A percentile compares a stretch with the other conserved stretches of the same genome.
phyloP scores from a whole-genome alignment of 108 stramenopile species.

The Fistulifera pelliculosa region DNA sequence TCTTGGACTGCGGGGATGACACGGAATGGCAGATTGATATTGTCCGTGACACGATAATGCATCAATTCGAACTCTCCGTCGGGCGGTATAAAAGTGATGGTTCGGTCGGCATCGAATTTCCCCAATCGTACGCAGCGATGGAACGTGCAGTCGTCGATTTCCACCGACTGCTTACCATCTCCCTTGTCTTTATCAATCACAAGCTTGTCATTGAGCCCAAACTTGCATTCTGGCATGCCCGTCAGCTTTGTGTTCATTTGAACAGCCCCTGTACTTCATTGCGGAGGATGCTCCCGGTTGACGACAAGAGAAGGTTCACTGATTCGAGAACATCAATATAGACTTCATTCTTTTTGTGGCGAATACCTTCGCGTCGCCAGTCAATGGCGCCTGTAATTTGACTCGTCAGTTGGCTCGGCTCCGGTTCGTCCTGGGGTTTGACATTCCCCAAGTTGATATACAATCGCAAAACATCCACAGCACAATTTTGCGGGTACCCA shows the following conservation, averaged over 20 bases:
- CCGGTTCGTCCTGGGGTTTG: constrained; percentile 65
- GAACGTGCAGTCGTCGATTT: constrained; percentile 98
- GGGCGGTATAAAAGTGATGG: constrained; percentile 99
- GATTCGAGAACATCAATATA: constrained; percentile 98
- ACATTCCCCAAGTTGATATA: constrained; percentile 97
- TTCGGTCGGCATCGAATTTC: constrained; percentile 98
- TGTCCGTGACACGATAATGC: constrained; percentile 95
- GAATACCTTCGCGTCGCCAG: constrained; percentile 97
- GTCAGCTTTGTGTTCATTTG: constrained; percentile 98
- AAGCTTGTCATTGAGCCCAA: constrained; percentile 98
- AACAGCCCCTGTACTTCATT: constrained; percentile 94
- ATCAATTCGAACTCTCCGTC: constrained; percentile 99
- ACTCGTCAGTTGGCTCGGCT: constrained; percentile 75
- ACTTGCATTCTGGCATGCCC: constrained; percentile 98
- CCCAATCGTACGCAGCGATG: constrained; percentile 96
- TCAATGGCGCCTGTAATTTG: constrained; percentile 99
- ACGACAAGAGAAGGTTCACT: constrained; percentile 90
- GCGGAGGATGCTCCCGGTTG: constrained; percentile 84
- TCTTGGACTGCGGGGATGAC: constrained; percentile 97
- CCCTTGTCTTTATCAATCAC: constrained; percentile 94
- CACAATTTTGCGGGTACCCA: constrained; percentile 98
- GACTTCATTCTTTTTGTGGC: constrained; percentile 98
- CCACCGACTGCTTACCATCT: constrained; percentile 80
- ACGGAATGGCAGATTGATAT: constrained; percentile 91
- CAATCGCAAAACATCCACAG: constrained; percentile 92